Evolutionary conservation across 1,284 basidiomycete species (phyloP).

Genomic region (Tilletia caries): DNA sequence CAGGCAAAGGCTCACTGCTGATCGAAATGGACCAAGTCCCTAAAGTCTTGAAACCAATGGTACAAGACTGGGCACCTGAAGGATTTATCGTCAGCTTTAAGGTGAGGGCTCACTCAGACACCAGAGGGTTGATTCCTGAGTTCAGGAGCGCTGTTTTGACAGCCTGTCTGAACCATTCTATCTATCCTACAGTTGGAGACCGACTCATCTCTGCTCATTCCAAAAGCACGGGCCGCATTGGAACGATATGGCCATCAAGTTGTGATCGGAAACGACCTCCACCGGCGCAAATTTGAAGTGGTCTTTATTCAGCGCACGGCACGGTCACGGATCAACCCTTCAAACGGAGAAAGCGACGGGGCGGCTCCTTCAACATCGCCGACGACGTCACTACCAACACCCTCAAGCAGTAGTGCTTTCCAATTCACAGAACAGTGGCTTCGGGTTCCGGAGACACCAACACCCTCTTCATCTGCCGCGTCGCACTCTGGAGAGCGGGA

Average conservation of each 20-base stretch:
- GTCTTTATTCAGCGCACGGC: constrained; percentile 67
- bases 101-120: constrained; percentile 57
- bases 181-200: constrained; percentile 80
- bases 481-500: constrained; percentile 53
- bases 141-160: too few species aligned
- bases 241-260: constrained; percentile 94
- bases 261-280: constrained; percentile 91
- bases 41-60: constrained; percentile 86
- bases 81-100: constrained; percentile 97
- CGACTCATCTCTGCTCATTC: constrained; percentile 74
- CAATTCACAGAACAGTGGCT: constrained; percentile 70
- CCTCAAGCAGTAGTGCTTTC: constrained; percentile 21
- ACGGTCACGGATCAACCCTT: constrained; percentile 7
- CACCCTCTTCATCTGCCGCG: constrained; percentile 27
- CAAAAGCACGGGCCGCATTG: constrained; percentile 82
- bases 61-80: constrained; percentile 85
- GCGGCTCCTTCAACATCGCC: neutral
- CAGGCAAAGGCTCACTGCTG: constrained; percentile 75
- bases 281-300: constrained; percentile 83
- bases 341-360: constrained; percentile 16
- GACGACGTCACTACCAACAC: constrained; percentile 15
- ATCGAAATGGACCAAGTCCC: constrained; percentile 99
- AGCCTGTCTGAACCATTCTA: too few species aligned
- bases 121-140: neutral
- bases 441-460: constrained; percentile 56